These are phyloP conservation scores for Hermanozyma aechmeae DNA, from an alignment of 805 yeast species.

Conservation along the genomic window DNA sequence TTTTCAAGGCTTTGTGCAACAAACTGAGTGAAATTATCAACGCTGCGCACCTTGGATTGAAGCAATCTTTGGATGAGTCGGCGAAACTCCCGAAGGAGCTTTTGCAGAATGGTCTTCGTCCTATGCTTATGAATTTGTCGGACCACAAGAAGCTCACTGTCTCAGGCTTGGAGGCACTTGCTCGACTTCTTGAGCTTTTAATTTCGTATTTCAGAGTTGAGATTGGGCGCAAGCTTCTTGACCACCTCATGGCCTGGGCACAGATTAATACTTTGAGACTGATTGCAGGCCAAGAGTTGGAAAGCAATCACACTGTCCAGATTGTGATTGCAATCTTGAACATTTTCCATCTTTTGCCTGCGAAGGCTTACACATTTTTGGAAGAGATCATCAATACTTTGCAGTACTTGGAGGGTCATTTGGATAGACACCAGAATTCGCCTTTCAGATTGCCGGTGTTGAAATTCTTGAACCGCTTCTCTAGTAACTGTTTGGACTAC, in stretches of 20 bases:
- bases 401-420: slow-evolving; percentile 66
- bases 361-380: slow-evolving; percentile 86
- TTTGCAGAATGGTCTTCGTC: slow-evolving; percentile 89
- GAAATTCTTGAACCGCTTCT: slow-evolving; percentile 74
- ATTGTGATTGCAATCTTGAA: slow-evolving; percentile 85
- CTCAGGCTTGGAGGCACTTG: slow-evolving; percentile 83
- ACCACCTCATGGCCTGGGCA: slow-evolving; percentile 95
- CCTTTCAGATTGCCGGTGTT: slow-evolving; percentile 92
- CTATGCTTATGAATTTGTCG: slow-evolving; percentile 89
- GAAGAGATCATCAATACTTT: slow-evolving; percentile 75
- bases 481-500: slow-evolving; percentile 62
- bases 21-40: slow-evolving; percentile 80
- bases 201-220: slow-evolving; percentile 94
- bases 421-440: slow-evolving; percentile 77
- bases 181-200: slow-evolving; percentile 73
- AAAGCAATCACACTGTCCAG: slow-evolving; percentile 71
- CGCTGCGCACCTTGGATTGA: slow-evolving; percentile 87
- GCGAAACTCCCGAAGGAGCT: slow-evolving; percentile 88
- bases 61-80: slow-evolving; percentile 74
- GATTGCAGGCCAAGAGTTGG: slow-evolving; percentile 72
- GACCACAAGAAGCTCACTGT: slow-evolving; percentile 89
- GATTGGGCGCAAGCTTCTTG: slow-evolving; percentile 85
- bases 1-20: slow-evolving; percentile 86
- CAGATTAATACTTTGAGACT: slow-evolving; percentile 69
- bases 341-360: slow-evolving; percentile 84